These are phyloP conservation scores for Peniophora sp. DNA, from an alignment of 1,284 basidiomycete species.

Conservation along the genomic window DNA sequence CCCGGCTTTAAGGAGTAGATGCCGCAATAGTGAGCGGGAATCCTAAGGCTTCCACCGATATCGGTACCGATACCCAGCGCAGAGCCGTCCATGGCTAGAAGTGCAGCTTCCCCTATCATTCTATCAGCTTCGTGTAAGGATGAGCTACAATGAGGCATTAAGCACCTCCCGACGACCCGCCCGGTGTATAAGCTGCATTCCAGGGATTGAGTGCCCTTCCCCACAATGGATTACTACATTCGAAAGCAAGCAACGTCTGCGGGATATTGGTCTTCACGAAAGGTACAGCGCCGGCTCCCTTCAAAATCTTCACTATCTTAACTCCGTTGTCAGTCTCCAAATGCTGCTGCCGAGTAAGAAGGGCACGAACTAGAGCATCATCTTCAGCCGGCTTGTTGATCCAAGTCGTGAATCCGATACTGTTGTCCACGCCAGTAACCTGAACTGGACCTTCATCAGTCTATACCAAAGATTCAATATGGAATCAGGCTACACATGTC, in stretches of 20 bases:
- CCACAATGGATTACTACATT: conserved; percentile 82
- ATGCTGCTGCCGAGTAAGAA: neutral
- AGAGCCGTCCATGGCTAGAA: conserved; percentile 70
- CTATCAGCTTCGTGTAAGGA: neutral
- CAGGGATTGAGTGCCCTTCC: conserved; percentile 71
- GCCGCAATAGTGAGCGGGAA: conserved; percentile 78
- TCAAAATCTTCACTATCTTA: conserved; percentile 36
- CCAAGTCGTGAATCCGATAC: conserved; percentile 48
- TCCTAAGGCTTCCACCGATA: conserved; percentile 70
- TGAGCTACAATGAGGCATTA: neutral
- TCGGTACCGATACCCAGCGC: conserved; percentile 77
- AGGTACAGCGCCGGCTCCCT: conserved; percentile 45
- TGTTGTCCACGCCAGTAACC: conserved; percentile 5
- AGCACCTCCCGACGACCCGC: conserved; percentile 60
- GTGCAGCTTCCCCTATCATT: conserved; percentile 56
- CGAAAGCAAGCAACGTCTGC: conserved; percentile 82
- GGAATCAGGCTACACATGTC: conserved; percentile 48
- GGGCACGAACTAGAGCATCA: conserved; percentile 49
- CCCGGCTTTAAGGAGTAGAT: conserved; percentile 77
- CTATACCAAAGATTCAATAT: too few species aligned
- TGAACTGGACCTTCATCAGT: neutral
- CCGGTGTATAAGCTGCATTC: conserved; percentile 54
- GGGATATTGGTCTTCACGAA: conserved; percentile 75
- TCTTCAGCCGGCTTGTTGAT: conserved; percentile 47
- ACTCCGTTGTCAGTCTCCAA: neutral